Conservation (phyloP, 1,284 basidiomycete genomes). For the Heterobasidion parviporum region DNA sequence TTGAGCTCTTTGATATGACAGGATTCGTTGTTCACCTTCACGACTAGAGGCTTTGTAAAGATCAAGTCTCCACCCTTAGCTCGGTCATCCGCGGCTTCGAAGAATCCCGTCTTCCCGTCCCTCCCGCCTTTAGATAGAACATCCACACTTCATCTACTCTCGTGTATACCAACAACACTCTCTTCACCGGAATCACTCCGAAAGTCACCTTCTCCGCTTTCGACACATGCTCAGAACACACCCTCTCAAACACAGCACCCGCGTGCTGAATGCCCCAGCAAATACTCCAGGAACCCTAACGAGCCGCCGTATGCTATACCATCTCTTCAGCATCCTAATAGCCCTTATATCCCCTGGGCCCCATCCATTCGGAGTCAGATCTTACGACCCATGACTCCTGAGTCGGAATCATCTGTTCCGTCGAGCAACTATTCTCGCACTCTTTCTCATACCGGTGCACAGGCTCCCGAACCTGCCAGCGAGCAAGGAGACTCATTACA, state of each 20-base stretch:
- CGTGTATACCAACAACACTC: not conserved
- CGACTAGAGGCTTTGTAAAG: no score
- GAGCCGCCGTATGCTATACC: not conserved
- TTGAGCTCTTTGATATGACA: no score
- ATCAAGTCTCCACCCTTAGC: no score
- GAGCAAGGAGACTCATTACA: not conserved
- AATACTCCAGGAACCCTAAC: not conserved
- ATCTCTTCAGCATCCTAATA: conserved; percentile 2
- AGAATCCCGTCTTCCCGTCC: not conserved
- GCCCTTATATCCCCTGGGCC: conserved; percentile 3
- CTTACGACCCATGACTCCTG: not conserved
- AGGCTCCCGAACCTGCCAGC: not conserved
- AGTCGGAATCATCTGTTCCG: not conserved
- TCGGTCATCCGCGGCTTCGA: not conserved
- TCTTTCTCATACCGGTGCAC: not conserved
- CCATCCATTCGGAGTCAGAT: conserved; percentile 1
- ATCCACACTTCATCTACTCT: not conserved
- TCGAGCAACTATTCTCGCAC: not conserved
- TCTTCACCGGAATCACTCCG: not conserved
- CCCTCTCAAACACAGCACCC: not conserved
- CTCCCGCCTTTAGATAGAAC: not conserved
- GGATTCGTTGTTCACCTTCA: no score
- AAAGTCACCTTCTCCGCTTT: not conserved
- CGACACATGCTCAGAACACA: not conserved
- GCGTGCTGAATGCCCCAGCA: not conserved